phyloP scores from a whole-genome alignment of 179 eudicot species.

The Silene vulgaris region DNA sequence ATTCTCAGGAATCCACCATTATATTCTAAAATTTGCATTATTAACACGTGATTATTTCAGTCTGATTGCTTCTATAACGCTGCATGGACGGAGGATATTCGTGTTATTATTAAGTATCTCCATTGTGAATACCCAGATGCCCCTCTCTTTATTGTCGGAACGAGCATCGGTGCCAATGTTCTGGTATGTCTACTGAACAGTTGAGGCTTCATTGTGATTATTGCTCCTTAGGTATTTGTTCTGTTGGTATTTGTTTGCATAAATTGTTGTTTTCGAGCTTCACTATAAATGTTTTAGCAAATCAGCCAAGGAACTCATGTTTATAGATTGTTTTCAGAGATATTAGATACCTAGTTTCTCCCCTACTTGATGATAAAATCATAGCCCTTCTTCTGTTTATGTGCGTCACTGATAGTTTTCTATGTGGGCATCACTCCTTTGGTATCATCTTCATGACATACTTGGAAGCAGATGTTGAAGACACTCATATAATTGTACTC shows the following conservation, averaged over 20 bases:
- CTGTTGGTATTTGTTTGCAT: background rate
- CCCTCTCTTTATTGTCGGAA: slow-evolving; percentile 76
- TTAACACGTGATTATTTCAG: slow-evolving; percentile 38
- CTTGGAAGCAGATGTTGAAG: slow-evolving; percentile 4
- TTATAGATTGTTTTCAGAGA: background rate
- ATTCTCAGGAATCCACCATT: background rate
- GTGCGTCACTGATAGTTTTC: background rate
- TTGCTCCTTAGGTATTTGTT: background rate
- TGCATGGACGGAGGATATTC: slow-evolving; percentile 88
- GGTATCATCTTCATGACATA: background rate
- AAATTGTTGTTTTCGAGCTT: background rate
- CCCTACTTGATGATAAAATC: background rate
- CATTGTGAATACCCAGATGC: slow-evolving; percentile 59
- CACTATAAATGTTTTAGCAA: background rate
- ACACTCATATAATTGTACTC: background rate
- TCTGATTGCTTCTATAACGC: slow-evolving; percentile 83
- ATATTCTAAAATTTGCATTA: background rate
- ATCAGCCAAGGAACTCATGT: background rate
- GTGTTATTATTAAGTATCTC: slow-evolving; percentile 55
- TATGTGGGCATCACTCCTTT: background rate
- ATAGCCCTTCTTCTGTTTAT: background rate
- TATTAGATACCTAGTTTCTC: background rate
- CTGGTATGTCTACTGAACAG: slow-evolving; percentile 29
- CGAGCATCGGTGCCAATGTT: slow-evolving; percentile 89
- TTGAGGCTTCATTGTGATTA: slow-evolving; percentile 12